Evolutionary conservation across 2,329 filamentous ascomycete species (phyloP).

Genomic region (Pseudocercospora cruenta): DNA sequence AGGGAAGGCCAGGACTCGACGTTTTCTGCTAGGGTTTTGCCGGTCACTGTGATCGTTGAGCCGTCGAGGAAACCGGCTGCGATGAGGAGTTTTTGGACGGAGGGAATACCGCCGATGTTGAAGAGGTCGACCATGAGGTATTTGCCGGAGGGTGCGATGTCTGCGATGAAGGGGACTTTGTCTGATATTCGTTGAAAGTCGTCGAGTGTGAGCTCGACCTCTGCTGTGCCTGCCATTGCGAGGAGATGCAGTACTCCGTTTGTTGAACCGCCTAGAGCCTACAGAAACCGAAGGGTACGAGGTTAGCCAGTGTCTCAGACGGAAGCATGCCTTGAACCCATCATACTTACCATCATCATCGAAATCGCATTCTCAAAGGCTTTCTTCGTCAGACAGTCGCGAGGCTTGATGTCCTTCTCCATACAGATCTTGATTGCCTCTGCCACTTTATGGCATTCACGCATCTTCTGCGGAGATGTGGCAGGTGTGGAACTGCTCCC

Average conservation of each 20-base stretch:
- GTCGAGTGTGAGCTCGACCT: conserved; percentile 75
- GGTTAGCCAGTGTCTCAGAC: too few species aligned
- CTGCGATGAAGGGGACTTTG: conserved; percentile 82
- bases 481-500: conserved; percentile 85
- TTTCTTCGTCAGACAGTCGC: conserved; percentile 76
- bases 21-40: conserved; percentile 81
- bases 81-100: conserved; percentile 83
- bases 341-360: conserved; percentile 90
- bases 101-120: conserved; percentile 80
- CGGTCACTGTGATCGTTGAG: conserved; percentile 77
- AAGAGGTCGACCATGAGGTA: conserved; percentile 90
- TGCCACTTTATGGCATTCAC: conserved; percentile 81
- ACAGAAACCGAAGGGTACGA: too few species aligned
- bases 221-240: conserved; percentile 85
- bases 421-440: conserved; percentile 78
- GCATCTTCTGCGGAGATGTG: conserved; percentile 77
- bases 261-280: conserved; percentile 85
- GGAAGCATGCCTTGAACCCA: too few species aligned
- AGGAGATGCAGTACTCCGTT: conserved; percentile 88
- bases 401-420: conserved; percentile 79
- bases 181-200: conserved; percentile 81
- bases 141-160: conserved; percentile 80
- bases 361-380: conserved; percentile 88
- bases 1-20: conserved; percentile 76
- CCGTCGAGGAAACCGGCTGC: conserved; percentile 77